These are phyloP conservation scores for Herpetomonas tarakana DNA, from an alignment of 208 protist species.

Conservation along the genomic window DNA sequence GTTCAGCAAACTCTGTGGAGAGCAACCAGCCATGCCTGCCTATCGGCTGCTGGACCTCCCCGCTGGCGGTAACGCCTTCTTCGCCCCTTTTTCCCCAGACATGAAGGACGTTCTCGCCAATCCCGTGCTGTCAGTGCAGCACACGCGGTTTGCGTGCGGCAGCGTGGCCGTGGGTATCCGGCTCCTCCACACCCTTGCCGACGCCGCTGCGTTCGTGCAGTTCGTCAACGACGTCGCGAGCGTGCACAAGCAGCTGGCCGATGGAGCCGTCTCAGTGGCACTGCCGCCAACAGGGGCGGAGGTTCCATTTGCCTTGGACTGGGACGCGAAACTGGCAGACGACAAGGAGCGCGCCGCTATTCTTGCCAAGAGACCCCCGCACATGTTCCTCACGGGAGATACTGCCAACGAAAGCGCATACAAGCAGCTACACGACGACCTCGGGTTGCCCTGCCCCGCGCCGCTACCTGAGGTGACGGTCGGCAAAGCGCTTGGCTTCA, in stretches of 20 bases:
- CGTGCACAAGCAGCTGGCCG: not conserved
- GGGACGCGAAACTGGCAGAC: not conserved
- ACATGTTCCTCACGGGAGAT: not conserved
- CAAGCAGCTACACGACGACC: not conserved
- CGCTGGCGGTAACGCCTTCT: constrained; percentile 19
- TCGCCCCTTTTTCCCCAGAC: constrained; percentile 14
- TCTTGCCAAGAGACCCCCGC: not conserved
- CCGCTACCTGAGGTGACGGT: not conserved
- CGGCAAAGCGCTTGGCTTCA: constrained; percentile 11
- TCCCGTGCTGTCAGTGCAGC: constrained; percentile 19
- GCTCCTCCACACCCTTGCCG: constrained; percentile 19
- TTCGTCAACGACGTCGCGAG: constrained; percentile 9
- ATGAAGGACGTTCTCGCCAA: constrained; percentile 4
- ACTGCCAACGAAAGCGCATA: not conserved
- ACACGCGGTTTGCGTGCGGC: constrained; percentile 30
- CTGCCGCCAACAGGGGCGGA: not conserved
- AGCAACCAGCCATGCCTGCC: not conserved
- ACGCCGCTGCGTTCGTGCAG: constrained; percentile 20
- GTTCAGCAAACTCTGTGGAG: not conserved
- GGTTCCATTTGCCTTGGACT: not conserved
- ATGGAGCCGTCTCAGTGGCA: not conserved
- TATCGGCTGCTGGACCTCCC: constrained; percentile 23
- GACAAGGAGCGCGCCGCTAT: not conserved
- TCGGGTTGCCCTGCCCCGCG: not conserved
- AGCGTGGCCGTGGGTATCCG: constrained; percentile 21